Conservation (phyloP, 441 rosid species). For the Syzygium syzygioides region DNA sequence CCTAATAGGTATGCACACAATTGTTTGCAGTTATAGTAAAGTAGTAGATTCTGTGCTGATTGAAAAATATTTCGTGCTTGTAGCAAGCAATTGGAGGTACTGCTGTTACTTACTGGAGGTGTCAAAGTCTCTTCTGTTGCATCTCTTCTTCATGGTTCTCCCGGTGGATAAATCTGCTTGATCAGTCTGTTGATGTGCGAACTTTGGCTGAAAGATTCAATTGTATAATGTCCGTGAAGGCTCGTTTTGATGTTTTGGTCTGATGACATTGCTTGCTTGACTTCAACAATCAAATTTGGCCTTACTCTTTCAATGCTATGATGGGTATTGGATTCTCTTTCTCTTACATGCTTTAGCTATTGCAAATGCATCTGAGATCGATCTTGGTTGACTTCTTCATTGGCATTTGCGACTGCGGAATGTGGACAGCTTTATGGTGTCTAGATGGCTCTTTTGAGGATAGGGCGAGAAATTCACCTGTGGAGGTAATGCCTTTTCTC, state of each 20-base stretch:
- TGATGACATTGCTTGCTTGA: slow-evolving; percentile 33
- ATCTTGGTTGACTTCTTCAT: not conserved
- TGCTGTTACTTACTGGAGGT: too few relatives aligned
- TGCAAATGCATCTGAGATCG: slow-evolving; percentile 8
- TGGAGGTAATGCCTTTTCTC: slow-evolving; percentile 9
- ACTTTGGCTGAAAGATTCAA: too few relatives aligned
- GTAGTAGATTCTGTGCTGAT: not conserved
- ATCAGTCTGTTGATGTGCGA: too few relatives aligned
- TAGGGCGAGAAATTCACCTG: not conserved
- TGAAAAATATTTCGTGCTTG: not conserved
- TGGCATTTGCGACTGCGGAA: slow-evolving; percentile 11
- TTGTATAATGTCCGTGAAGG: too few relatives aligned
- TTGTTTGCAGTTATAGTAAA: not conserved
- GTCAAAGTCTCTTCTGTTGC: too few relatives aligned
- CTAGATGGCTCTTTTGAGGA: not conserved
- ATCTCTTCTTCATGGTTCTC: too few relatives aligned
- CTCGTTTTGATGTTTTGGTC: not conserved
- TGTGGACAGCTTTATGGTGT: not conserved
- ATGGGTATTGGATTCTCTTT: slow-evolving; percentile 23
- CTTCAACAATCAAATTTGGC: slow-evolving; percentile 29
- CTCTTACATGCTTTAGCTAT: slow-evolving; percentile 13
- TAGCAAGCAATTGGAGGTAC: too few relatives aligned
- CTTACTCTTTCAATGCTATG: slow-evolving; percentile 29
- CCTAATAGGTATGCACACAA: not conserved
- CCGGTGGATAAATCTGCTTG: too few relatives aligned